Base-by-base conservation (phyloP, 177 flowering plant genomes). In the Telopea speciosissima region DNA sequence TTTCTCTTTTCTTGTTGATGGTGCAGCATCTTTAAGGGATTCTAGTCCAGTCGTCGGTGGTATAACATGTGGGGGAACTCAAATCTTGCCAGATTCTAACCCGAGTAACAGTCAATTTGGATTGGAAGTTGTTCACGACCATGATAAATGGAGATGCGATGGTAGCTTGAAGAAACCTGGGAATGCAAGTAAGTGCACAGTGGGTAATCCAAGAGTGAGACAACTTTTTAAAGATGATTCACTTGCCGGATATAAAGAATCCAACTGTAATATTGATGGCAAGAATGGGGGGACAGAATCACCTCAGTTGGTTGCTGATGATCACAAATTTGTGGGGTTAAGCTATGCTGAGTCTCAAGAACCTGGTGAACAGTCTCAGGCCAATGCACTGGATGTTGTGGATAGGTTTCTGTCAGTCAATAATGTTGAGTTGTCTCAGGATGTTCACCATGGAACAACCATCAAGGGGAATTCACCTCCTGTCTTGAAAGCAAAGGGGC, bases 281-380 rank as follows among this genome's bases (percentile, higher is more conserved):
- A n/a, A 33, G 70, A 73, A 62, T 69, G 75, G 65, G 56, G 75
- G 26, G 68, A 70, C 52, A 58, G 79, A 77, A 23, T 42, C 69
- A 23, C 73, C 73, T 45, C 77, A 74, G 26, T 63, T 77, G 63
- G 78, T 64, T 68, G 24, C 44, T 67, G 28, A 63, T 24, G 76
- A 81, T 74, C 72, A 69, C 31, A 77, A 72, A 19, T 28, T 84
- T 72, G 88, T 83, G n/a, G 93, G 93, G 52, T 83, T 95, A 73
- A 95, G 97, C 80, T 95, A 92, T 84, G 76, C 83, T 58, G 82
- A 78, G 71, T 92, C 99, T 63, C 90, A 91, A 74, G 96, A 91
- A 81, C 99, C 97, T 65, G 97, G 93, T 58, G 97, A 91, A 11
- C 63, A 72, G 33, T 86, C 98, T 67, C 96, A 93, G 79, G 86